Evolutionary conservation across 2,329 filamentous ascomycete genomes (phyloP).

Genomic region (Botryotinia globosa): DNA sequence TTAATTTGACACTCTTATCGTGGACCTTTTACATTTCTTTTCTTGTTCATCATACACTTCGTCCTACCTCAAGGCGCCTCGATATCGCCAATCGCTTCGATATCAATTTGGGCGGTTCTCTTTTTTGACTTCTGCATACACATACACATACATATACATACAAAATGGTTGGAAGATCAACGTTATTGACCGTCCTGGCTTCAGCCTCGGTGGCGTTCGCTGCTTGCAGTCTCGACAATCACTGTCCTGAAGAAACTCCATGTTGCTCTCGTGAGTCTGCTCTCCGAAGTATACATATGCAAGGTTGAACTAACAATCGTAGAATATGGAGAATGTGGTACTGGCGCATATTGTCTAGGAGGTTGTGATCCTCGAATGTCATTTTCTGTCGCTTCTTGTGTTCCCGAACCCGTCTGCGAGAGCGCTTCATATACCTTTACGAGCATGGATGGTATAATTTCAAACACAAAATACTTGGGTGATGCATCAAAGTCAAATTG

Average conservation of each 20-base stretch:
- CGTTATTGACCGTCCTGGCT: conserved; percentile 30
- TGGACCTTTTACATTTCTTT: neutral
- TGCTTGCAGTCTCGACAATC: conserved; percentile 49
- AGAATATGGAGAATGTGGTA: conserved; percentile 93
- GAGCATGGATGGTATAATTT: conserved; percentile 64
- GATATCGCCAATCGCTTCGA: conserved; percentile 19
- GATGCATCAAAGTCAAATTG: conserved; percentile 78
- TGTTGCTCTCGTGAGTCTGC: conserved; percentile 71
- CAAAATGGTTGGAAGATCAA: conserved; percentile 36
- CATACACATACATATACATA: conserved; percentile 27
- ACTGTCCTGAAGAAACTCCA: conserved; percentile 70
- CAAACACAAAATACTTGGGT: conserved; percentile 82
- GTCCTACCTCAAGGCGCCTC: neutral
- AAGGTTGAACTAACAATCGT: conserved; percentile 21
- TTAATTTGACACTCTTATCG: too few relatives aligned
- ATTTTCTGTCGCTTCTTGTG: conserved; percentile 77
- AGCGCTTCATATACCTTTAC: conserved; percentile 71
- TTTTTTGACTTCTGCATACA: conserved; percentile 17
- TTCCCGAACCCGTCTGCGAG: conserved; percentile 79
- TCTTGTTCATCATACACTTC: neutral
- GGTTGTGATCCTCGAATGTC: conserved; percentile 90
- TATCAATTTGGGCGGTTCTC: conserved; percentile 4
- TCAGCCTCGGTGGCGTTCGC: conserved; percentile 31
- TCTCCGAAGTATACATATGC: neutral
- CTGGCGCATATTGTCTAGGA: conserved; percentile 91